These are phyloP conservation scores for Acer negundo DNA, from an alignment of 345 rosid genomes.

Conservation along the genomic window DNA sequence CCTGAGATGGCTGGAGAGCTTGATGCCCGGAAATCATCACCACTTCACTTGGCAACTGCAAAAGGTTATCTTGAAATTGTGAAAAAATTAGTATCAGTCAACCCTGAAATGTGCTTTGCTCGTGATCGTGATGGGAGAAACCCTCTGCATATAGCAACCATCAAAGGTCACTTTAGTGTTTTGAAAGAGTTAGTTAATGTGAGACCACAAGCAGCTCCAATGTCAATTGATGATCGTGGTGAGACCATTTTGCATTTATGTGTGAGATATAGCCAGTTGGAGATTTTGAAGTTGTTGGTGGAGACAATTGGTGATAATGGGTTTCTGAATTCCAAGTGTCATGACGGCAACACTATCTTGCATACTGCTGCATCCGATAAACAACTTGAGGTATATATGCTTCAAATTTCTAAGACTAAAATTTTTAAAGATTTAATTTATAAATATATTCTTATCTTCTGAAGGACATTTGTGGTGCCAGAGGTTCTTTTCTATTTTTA, in stretches of 20 bases:
- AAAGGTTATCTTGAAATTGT: constrained; percentile 19
- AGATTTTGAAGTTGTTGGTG: constrained; percentile 9
- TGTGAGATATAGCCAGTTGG: neutral
- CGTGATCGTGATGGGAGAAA: constrained; percentile 3
- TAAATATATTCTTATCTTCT: no score
- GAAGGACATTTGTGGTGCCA: no score
- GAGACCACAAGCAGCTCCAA: neutral
- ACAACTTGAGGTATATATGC: constrained; percentile 17
- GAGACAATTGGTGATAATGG: neutral
- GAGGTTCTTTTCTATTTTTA: no score
- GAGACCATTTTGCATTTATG: constrained; percentile 25
- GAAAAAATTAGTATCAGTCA: neutral
- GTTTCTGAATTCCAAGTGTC: constrained; percentile 1
- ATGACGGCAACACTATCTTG: constrained; percentile 14
- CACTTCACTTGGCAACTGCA: constrained; percentile 22
- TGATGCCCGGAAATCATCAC: constrained; percentile 1
- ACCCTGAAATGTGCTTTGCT: constrained; percentile 12
- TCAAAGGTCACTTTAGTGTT: constrained; percentile 7
- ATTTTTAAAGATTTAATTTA: no score
- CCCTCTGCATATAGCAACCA: constrained; percentile 16
- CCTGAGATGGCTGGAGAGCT: constrained; percentile 14
- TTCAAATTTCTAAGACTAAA: no score
- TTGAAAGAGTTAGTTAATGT: neutral
- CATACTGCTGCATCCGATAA: neutral
- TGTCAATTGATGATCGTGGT: neutral